A percentile compares a stretch with the other conserved stretches of the same genome.
Evolutionary conservation across 805 yeast genomes (phyloP).

Genomic region (Yarrowia yakushimensis): DNA sequence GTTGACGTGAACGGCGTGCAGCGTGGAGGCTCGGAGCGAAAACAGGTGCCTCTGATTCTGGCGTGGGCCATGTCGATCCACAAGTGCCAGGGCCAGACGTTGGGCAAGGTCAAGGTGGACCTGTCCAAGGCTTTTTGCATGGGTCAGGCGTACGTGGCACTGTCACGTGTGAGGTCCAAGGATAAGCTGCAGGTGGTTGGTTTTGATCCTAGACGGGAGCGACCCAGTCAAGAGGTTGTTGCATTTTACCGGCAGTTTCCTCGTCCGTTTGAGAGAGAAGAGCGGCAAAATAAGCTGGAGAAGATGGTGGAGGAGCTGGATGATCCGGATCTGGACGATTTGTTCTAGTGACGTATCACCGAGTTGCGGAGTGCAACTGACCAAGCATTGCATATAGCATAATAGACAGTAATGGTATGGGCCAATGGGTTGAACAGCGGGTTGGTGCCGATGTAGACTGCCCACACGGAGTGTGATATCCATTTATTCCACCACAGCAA

Average conservation of each 20-base stretch:
- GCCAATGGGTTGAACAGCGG: no score
- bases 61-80: constrained; percentile 97
- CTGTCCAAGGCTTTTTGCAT: constrained; percentile 72
- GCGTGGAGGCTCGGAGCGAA: constrained; percentile 41
- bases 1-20: background rate
- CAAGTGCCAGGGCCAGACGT: constrained; percentile 92
- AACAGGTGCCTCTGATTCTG: constrained; percentile 76
- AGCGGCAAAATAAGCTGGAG: background rate
- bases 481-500: no score
- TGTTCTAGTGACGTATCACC: no score
- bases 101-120: constrained; percentile 73
- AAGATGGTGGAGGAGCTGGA: background rate
- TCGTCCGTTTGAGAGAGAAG: background rate
- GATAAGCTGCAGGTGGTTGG: constrained; percentile 77
- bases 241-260: constrained; percentile 52
- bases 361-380: no score
- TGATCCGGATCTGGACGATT: background rate
- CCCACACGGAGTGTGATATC: no score
- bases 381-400: background rate
- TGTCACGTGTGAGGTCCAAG: constrained; percentile 83
- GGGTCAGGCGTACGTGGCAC: constrained; percentile 95
- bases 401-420: background rate
- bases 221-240: constrained; percentile 66
- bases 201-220: constrained; percentile 61
- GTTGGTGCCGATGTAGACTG: no score